A percentile compares a stretch with the other conserved stretches of the same genome.
phyloP scores from a whole-genome alignment of 305 asterid genomes.

The Fraxinus floribunda region DNA sequence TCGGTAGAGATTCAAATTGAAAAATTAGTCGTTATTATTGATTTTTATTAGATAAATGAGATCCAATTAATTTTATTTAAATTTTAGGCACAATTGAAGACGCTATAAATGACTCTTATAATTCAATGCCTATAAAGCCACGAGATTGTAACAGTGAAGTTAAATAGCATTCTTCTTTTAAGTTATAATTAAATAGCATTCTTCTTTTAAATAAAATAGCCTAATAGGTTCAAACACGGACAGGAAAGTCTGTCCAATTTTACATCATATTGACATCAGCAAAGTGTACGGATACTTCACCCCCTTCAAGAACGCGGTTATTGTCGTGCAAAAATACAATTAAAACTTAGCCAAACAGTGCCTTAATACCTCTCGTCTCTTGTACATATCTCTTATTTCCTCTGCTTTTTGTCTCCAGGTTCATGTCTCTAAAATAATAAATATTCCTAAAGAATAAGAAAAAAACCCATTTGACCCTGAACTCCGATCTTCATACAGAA shows the following conservation, averaged over 20 bases:
- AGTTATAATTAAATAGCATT: too few relatives aligned
- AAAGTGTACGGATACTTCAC: not conserved
- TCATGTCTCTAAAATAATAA: constrained; percentile 35
- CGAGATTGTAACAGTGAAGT: too few relatives aligned
- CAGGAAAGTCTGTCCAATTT: not conserved
- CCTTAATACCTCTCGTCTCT: constrained; percentile 10
- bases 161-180: too few relatives aligned
- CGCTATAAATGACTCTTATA: too few relatives aligned
- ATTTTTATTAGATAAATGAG: too few relatives aligned
- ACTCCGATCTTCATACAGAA: constrained; percentile 26
- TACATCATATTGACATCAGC: not conserved
- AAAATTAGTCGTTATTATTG: too few relatives aligned
- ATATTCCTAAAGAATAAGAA: constrained; percentile 10
- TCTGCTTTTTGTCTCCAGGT: constrained; percentile 29
- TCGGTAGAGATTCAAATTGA: too few relatives aligned
- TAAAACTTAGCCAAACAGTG: constrained; percentile 29
- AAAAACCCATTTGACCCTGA: constrained; percentile 30
- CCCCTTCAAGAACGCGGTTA: constrained; percentile 15
- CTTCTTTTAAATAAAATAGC: too few relatives aligned
- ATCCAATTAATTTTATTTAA: too few relatives aligned
- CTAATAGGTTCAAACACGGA: too few relatives aligned
- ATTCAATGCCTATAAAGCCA: too few relatives aligned
- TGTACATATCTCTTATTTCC: constrained; percentile 34
- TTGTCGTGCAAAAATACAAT: not conserved
- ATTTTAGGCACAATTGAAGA: too few relatives aligned